A percentile compares a stretch with the other conserved stretches of the same genome.
Conservation (phyloP, 768 basidiomycete genomes). For the Hericium alpestre region DNA sequence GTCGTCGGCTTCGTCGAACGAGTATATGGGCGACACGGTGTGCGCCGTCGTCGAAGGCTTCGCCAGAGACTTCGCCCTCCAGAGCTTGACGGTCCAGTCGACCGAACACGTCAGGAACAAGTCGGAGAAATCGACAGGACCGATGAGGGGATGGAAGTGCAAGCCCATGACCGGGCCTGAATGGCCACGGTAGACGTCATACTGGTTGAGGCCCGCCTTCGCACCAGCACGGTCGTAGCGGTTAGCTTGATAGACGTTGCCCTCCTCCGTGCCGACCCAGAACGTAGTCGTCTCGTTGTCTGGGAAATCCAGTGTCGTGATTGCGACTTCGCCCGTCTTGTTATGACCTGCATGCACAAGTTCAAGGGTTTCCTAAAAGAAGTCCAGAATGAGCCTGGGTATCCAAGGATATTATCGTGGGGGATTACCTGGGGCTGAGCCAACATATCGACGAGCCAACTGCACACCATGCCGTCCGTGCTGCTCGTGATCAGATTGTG, state of each 20-base stretch:
- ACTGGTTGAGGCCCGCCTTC: constrained; percentile 90
- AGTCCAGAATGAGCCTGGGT: background rate
- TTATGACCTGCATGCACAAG: constrained; percentile 82
- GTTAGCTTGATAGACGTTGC: constrained; percentile 92
- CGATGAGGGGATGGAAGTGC: constrained; percentile 86
- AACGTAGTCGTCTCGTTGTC: constrained; percentile 95
- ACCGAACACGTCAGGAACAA: constrained; percentile 87
- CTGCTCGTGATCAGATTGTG: constrained; percentile 95
- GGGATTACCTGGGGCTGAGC: constrained; percentile 81
- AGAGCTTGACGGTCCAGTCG: constrained; percentile 98
- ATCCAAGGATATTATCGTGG: background rate
- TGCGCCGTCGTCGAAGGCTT: constrained; percentile 55
- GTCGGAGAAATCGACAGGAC: constrained; percentile 91
- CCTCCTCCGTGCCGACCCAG: constrained; percentile 98
- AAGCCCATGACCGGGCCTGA: constrained; percentile 89
- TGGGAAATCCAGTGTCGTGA: constrained; percentile 89
- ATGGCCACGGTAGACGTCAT: constrained; percentile 89
- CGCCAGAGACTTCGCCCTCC: constrained; percentile 72
- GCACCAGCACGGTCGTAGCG: constrained; percentile 93
- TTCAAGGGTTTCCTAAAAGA: constrained; percentile 79
- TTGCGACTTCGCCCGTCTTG: constrained; percentile 94
- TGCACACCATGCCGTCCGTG: constrained; percentile 94
- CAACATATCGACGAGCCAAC: constrained; percentile 98
- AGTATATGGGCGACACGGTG: constrained; percentile 67
- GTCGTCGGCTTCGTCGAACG: constrained; percentile 96